A percentile compares a stretch with the other conserved stretches of the same genome.
These are phyloP conservation scores for Byssothecium circinans DNA, from an alignment of 2,329 filamentous ascomycete genomes.

Conservation along the genomic window DNA sequence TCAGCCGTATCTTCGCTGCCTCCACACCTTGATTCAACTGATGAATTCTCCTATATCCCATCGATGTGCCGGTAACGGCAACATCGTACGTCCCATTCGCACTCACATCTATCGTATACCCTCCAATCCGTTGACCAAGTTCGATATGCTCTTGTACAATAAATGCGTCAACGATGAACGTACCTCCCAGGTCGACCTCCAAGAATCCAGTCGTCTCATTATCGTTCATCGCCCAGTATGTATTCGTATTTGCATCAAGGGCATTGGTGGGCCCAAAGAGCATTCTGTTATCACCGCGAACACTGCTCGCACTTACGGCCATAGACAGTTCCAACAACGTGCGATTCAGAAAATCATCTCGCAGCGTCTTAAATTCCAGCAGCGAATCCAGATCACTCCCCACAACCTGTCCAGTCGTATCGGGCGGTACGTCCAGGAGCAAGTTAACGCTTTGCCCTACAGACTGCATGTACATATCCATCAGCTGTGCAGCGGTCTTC, in stretches of 20 bases:
- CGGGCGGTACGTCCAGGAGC: slow-evolving; percentile 17
- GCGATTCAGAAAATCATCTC: slow-evolving; percentile 12
- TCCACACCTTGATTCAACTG: slow-evolving; percentile 3
- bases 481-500: slow-evolving; percentile 9
- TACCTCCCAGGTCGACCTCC: slow-evolving; percentile 9
- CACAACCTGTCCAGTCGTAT: slow-evolving; percentile 9
- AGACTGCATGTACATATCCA: slow-evolving; percentile 16
- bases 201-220: slow-evolving; percentile 10
- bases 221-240: slow-evolving; percentile 17
- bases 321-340: not conserved
- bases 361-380: slow-evolving; percentile 9
- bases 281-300: slow-evolving; percentile 6
- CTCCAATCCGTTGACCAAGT: slow-evolving; percentile 16
- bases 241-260: slow-evolving; percentile 6
- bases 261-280: slow-evolving; percentile 11
- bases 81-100: slow-evolving; percentile 6
- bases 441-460: slow-evolving; percentile 15
- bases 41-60: slow-evolving; percentile 20
- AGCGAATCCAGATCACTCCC: slow-evolving; percentile 8
- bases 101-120: slow-evolving; percentile 12
- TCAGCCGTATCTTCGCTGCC: slow-evolving; percentile 8
- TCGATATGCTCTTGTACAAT: slow-evolving; percentile 17
- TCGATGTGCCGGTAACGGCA: slow-evolving; percentile 16
- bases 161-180: slow-evolving; percentile 11
- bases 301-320: slow-evolving; percentile 9